A percentile compares a stretch with the other conserved stretches of the same genome.
phyloP scores from a whole-genome alignment of 306 rosid species.

The Canavalia gladiata region DNA sequence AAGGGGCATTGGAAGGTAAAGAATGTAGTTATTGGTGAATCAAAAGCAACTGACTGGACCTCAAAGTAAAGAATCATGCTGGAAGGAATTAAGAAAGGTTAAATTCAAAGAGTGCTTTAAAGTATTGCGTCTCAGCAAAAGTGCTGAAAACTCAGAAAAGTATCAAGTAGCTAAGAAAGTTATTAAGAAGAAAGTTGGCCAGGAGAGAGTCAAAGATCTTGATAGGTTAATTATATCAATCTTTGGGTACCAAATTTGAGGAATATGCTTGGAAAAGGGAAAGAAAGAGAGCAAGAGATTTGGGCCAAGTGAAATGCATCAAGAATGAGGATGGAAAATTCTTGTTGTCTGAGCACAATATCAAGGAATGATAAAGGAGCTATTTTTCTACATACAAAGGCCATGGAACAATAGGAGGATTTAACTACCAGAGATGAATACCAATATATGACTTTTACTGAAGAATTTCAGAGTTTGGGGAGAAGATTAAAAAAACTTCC shows the following conservation, averaged over 20 bases:
- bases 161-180: neutral
- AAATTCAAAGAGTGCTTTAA: constrained; percentile 5
- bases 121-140: neutral
- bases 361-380: too few species aligned
- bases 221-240: too few species aligned
- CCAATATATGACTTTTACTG: neutral
- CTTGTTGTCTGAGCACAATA: too few species aligned
- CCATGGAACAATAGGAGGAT: too few species aligned
- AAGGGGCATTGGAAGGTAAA: neutral
- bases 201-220: too few species aligned
- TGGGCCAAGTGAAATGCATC: too few species aligned
- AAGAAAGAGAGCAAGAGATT: too few species aligned
- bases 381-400: too few species aligned
- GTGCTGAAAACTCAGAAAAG: neutral
- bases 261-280: too few species aligned
- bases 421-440: too few species aligned
- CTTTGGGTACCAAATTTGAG: too few species aligned
- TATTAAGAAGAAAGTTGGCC: neutral
- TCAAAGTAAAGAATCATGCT: neutral
- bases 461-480: neutral
- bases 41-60: neutral
- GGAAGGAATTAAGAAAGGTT: constrained; percentile 1
- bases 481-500: neutral
- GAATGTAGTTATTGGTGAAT: neutral
- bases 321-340: too few species aligned